Evolutionary conservation across 768 basidiomycete species (phyloP), one percentile per base, ranked within the genome.

Genomic region (Pulveroboletus ravenelii): DNA sequence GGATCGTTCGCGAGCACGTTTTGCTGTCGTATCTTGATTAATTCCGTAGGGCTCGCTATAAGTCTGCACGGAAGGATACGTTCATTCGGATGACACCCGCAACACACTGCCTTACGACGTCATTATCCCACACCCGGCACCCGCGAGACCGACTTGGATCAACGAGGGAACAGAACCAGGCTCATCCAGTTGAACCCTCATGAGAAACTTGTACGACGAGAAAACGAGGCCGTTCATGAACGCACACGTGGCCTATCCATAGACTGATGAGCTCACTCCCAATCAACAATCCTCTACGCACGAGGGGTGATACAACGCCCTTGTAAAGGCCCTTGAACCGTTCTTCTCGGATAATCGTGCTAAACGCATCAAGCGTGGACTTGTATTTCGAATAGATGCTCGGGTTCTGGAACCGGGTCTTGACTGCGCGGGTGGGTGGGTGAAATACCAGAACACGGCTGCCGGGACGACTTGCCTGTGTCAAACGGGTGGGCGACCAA

Each of bases 141-240:
- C 93, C 1, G 92, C 90, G 3, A 91, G 70, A 1, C 78, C 75
- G 35, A 94, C 81, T 64, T 93, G 89, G 1, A 70, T 65, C 18
- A 95, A 73, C 0, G 81, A 81, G 0, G 93, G 89, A 29, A 75
- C 72, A 1, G 67, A 62, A 3, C 73, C 61, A 5, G 70, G 64
- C 42, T 67, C 60, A 1, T 77, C 72, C 6, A 82, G 70, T 62
- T 93, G 88, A 0, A 80, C 52, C 42, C 81, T 79, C 73, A 92
- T 80, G 46, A 93, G 76, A 62, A 87, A 82, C 18, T 84, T 81
- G 70, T 95, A 95, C 0, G 85, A 83, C 0, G 89, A 79, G 65
- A 96, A 95, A 4, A 94, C 82, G 14, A 92, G 72, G 12, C 93
- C 91, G 60, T 94, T 96, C 74, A 91, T 78, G 2, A 87, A 70